Percentiles rank a stretch among this genome's conserved stretches.
phyloP scores from a whole-genome alignment of 2,329 filamentous ascomycete species.

The Elsinoe fawcettii region DNA sequence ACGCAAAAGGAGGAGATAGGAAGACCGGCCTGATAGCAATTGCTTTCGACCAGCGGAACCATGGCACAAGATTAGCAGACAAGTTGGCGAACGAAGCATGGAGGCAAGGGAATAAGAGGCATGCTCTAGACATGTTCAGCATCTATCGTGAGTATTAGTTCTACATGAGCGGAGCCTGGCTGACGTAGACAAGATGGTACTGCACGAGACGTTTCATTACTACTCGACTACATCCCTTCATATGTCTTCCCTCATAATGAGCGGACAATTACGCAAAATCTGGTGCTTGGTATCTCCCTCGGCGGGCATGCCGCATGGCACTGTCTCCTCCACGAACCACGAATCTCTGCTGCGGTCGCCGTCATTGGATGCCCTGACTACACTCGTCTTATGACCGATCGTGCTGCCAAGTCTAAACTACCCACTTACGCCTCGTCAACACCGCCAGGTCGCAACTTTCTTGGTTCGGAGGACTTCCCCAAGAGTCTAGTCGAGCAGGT shows the following conservation, averaged over 20 bases:
- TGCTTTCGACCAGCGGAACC: conserved; percentile 88
- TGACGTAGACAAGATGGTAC: conserved; percentile 47
- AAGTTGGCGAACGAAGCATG: conserved; percentile 66
- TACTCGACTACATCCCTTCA: conserved; percentile 71
- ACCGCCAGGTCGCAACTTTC: conserved; percentile 54
- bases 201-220: conserved; percentile 61
- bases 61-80: conserved; percentile 66
- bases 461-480: conserved; percentile 75
- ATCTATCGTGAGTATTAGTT: conserved; percentile 52
- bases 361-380: conserved; percentile 90
- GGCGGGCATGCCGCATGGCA: conserved; percentile 89
- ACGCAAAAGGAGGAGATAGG: conserved; percentile 36
- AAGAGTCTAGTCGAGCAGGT: conserved; percentile 56
- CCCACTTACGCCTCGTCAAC: conserved; percentile 50
- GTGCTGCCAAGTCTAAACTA: conserved; percentile 64
- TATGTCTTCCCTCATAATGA: conserved; percentile 55
- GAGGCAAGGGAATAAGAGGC: conserved; percentile 67
- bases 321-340: conserved; percentile 65
- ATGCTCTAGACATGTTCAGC: conserved; percentile 89
- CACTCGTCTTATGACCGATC: conserved; percentile 68
- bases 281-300: conserved; percentile 74
- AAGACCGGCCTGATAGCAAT: conserved; percentile 63
- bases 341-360: conserved; percentile 68
- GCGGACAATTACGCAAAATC: conserved; percentile 50
- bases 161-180: not conserved